phyloP scores from a whole-genome alignment of 768 basidiomycete species.

The Boletales sp. region DNA sequence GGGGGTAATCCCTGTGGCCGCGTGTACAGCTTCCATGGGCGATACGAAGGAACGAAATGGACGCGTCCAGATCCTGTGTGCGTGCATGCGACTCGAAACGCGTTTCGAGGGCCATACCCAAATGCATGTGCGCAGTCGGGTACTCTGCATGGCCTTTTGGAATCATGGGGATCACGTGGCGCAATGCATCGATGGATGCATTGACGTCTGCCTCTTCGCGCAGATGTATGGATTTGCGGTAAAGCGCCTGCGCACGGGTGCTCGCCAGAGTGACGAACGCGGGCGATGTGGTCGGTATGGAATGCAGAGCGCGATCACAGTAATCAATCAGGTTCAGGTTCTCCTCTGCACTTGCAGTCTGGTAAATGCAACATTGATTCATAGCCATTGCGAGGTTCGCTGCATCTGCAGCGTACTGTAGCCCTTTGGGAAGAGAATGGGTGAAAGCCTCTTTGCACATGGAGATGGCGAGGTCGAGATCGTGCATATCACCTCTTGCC shows the following conservation, averaged over 20 bases:
- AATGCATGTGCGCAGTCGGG: constrained; percentile 2
- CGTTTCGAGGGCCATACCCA: constrained; percentile 17
- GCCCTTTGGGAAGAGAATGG: not conserved
- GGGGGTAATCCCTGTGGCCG: constrained; percentile 6
- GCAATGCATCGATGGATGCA: constrained; percentile 9
- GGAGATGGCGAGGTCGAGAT: constrained; percentile 13
- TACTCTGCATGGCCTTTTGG: constrained; percentile 10
- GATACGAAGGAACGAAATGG: constrained; percentile 14
- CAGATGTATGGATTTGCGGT: constrained; percentile 6
- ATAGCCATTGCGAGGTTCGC: constrained; percentile 4
- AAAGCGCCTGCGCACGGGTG: constrained; percentile 15
- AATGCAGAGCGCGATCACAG: constrained; percentile 18
- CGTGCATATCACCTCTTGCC: constrained; percentile 9
- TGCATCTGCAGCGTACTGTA: not conserved
- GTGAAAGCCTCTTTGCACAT: constrained; percentile 16
- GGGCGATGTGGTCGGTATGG: not conserved
- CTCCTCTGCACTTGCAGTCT: constrained; percentile 12
- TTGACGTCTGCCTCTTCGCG: constrained; percentile 8
- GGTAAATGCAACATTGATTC: constrained; percentile 8
- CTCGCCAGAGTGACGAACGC: constrained; percentile 2
- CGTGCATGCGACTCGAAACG: constrained; percentile 9
- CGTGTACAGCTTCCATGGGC: constrained; percentile 9
- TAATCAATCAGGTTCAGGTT: constrained; percentile 14
- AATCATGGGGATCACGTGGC: constrained; percentile 9
- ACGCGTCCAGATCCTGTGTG: constrained; percentile 21